Percentiles rank a stretch among this genome's conserved stretches.
phyloP scores from a whole-genome alignment of 2,329 filamentous ascomycete genomes.

The Chalaropsis thielavioides region DNA sequence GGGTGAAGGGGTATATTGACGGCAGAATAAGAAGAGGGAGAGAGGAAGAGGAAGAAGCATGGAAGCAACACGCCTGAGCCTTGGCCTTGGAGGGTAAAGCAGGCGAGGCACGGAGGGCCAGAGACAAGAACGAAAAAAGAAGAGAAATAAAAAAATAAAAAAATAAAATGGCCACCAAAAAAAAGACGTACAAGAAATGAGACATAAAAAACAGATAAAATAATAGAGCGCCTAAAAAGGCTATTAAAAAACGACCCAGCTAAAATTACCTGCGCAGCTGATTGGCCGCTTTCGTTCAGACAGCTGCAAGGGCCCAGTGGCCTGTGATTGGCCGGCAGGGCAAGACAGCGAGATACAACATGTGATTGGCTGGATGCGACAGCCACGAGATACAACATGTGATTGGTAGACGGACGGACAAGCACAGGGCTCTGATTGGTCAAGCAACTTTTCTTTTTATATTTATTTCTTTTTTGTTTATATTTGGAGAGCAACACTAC shows the following conservation, averaged over 20 bases:
- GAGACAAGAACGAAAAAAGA: background rate
- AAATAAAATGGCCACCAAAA: background rate
- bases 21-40: background rate
- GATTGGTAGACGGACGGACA: background rate
- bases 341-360: background rate
- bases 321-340: background rate
- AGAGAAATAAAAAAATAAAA: background rate
- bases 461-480: background rate
- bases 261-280: background rate
- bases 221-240: background rate
- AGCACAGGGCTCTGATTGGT: background rate
- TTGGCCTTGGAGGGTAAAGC: background rate
- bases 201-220: background rate
- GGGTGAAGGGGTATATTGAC: too few relatives aligned
- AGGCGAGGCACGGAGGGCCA: background rate
- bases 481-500: background rate
- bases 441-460: background rate
- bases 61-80: background rate
- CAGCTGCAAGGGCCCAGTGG: background rate
- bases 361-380: background rate
- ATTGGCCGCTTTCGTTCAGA: background rate
- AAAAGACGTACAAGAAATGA: background rate
- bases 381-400: background rate
- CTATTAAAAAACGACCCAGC: background rate
- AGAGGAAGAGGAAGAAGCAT: background rate